Base-by-base conservation (phyloP, 441 rosid genomes). In the Sinapis alba region DNA sequence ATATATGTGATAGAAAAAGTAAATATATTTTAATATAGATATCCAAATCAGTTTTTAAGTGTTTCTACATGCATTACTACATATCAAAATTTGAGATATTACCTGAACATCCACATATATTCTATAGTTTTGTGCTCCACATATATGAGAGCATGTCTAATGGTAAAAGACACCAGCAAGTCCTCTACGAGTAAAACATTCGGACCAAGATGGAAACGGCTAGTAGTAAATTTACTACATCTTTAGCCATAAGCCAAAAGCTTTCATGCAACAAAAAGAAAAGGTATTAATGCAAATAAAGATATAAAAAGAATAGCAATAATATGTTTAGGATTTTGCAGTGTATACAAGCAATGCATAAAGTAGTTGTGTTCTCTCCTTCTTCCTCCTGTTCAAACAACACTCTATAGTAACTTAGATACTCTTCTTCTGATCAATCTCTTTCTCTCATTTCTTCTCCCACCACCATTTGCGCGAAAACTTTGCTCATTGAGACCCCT, bases 401-500 rank as follows among this genome's bases (percentile, higher is more conserved):
- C 54, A 47, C 21, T 47, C 21, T 47, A 7, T 2, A 47, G 54
- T 47, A 45, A 47, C 54, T 47, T 47, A 15, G 3, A 6, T 16
- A 47, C 54, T 47, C 12, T 47, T 47, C 54, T 47, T 47, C 54
- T 6, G 11, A 47, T 47, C 54, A 47, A 16, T 47, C 54, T 47
- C 54, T 47, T 7, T 47, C 54, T 47, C 54, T 47, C 21, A 2
- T 47, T 47, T 47, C 54, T 47, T 47, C 54, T 47, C 54, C 54
- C 54, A 47, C 54, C 11, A 47, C 54, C 54, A 47, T 47, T 18
- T 11, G 54, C 54, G 54, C 54, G 21, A 47, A 47, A 47, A 47
- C 85, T 62, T 84, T 87, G 59, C 90, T 90, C 97, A 94, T 87
- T 0, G 98, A 92, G 28, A 80, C 79, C 1, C 87, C 90, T 10